phyloP scores from a whole-genome alignment of 139 green algal genomes.

The Edaphochlamys debaryana region DNA sequence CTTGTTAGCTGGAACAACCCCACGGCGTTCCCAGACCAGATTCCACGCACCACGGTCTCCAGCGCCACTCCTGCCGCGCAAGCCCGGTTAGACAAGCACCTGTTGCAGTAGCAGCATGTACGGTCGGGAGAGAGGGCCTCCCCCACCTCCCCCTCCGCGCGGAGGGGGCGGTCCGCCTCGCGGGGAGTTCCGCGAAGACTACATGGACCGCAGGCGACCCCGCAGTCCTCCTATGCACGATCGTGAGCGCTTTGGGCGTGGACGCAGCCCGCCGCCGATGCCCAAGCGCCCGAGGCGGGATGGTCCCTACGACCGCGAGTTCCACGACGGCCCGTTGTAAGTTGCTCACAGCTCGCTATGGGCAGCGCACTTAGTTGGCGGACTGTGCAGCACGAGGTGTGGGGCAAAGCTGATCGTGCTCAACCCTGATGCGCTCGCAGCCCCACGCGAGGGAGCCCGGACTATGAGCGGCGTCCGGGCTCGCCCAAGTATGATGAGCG shows the following conservation, averaged over 20 bases:
- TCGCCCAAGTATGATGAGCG: slow-evolving; percentile 27
- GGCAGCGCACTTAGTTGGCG: too few species aligned
- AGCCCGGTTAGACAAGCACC: too few species aligned
- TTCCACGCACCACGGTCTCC: too few species aligned
- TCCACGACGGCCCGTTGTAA: slow-evolving; percentile 23
- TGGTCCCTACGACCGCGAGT: slow-evolving; percentile 27
- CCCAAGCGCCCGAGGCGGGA: slow-evolving; percentile 27
- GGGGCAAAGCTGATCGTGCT: too few species aligned
- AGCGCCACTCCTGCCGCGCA: too few species aligned
- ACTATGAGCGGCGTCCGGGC: slow-evolving; percentile 21
- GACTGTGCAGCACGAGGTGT: too few species aligned
- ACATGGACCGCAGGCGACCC: slow-evolving; percentile 1
- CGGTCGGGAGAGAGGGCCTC: slow-evolving; percentile 19
- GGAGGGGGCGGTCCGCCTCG: not conserved
- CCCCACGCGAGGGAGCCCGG: slow-evolving; percentile 9
- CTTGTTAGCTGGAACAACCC: too few species aligned
- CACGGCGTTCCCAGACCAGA: too few species aligned
- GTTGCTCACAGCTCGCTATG: too few species aligned
- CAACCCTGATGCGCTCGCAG: too few species aligned
- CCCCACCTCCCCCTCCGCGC: slow-evolving; percentile 12
- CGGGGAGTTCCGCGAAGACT: not conserved
- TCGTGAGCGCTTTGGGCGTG: slow-evolving; percentile 12
- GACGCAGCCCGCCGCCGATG: slow-evolving; percentile 18
- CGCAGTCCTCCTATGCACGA: slow-evolving; percentile 36
- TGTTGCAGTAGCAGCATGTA: slow-evolving; percentile 15